Conservation (phyloP, 805 yeast genomes). For the Pichia membranifaciens region DNA sequence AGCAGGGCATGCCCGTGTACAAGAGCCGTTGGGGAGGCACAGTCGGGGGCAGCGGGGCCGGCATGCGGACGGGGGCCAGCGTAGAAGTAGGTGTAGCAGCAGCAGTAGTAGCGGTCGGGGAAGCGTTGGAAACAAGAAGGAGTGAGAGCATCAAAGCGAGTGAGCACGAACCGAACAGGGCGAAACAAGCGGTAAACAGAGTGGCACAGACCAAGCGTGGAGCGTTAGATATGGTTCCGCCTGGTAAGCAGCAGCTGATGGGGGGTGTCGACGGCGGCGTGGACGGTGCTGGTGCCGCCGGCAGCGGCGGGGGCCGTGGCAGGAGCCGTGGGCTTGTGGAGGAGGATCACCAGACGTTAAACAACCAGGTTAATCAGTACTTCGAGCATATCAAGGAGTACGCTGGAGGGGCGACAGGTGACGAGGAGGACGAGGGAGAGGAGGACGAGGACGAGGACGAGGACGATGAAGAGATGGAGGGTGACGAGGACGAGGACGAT, state of each 20-base stretch:
- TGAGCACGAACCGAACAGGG: too few relatives aligned
- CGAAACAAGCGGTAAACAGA: too few relatives aligned
- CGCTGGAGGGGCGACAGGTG: not conserved
- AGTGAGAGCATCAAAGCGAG: too few relatives aligned
- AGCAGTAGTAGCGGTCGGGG: too few relatives aligned
- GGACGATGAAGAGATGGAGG: not conserved
- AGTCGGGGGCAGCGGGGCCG: too few relatives aligned
- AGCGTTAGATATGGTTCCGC: not conserved
- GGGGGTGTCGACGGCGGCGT: too few relatives aligned
- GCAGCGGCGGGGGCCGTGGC: not conserved
- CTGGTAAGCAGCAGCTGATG: slow-evolving; percentile 1
- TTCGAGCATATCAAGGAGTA: slow-evolving; percentile 16
- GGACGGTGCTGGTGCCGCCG: not conserved
- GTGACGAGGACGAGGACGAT: not conserved
- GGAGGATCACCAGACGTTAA: slow-evolving; percentile 23
- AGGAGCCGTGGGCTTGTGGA: slow-evolving; percentile 5
- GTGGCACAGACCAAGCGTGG: too few relatives aligned
- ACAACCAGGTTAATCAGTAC: slow-evolving; percentile 24
- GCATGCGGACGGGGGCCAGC: too few relatives aligned
- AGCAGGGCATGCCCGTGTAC: too few relatives aligned
- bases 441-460: not conserved
- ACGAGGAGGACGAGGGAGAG: not conserved
- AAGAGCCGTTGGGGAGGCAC: too few relatives aligned
- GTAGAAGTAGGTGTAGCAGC: too few relatives aligned
- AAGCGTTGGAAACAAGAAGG: too few relatives aligned